Evolutionary conservation across 129 eudicot species (phyloP).

Genomic region (Sambucus nigra): DNA sequence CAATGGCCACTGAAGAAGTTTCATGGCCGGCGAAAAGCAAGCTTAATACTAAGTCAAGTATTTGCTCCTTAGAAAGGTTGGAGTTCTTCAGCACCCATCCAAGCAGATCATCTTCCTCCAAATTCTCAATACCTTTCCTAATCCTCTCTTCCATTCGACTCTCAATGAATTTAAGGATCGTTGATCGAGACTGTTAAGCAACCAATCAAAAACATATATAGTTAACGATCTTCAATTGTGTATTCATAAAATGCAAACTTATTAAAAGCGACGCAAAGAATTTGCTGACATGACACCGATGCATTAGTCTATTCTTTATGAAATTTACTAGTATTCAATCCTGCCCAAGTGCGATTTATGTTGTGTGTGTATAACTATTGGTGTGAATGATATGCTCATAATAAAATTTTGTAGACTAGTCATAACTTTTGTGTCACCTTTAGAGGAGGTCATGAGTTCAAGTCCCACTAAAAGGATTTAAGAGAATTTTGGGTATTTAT

Average conservation of each 20-base stretch:
- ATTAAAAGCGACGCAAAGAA: background rate
- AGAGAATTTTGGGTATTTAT: too few species aligned
- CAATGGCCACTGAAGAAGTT: conserved; percentile 90
- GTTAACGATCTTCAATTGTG: background rate
- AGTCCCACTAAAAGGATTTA: too few species aligned
- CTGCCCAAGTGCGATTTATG: too few species aligned
- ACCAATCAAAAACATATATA: background rate
- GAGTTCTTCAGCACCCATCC: conserved; percentile 93
- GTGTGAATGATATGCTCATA: too few species aligned
- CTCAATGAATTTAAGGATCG: conserved; percentile 70
- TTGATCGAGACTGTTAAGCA: conserved; percentile 74
- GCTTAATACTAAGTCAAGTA: conserved; percentile 82
- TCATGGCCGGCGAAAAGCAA: conserved; percentile 96
- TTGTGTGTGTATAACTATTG: too few species aligned
- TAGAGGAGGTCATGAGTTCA: too few species aligned
- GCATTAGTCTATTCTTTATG: too few species aligned
- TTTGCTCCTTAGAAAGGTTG: conserved; percentile 77
- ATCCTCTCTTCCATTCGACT: conserved; percentile 68
- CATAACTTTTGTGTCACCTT: too few species aligned
- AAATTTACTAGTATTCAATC: too few species aligned
- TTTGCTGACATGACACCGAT: too few species aligned
- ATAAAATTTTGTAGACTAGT: too few species aligned
- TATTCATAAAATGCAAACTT: background rate
- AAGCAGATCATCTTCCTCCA: conserved; percentile 69
- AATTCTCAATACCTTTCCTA: conserved; percentile 12